Base-by-base conservation (phyloP, 2,329 filamentous ascomycete species). In the Ophiostoma piceae region DNA sequence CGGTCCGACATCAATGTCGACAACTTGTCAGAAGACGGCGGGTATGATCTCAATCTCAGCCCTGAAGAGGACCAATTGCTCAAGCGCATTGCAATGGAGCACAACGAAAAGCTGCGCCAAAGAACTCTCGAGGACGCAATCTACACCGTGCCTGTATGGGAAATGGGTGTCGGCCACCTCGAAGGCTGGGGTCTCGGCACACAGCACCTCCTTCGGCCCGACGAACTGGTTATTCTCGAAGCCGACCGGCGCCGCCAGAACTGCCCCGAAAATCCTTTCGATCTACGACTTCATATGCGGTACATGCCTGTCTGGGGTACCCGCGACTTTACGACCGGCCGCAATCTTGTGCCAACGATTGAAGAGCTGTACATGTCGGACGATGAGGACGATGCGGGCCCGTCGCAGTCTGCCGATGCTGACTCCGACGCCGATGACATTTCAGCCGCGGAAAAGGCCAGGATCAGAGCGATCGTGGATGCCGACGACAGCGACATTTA, bases 231-330 rank as follows among this genome's bases (percentile, higher is more conserved):
- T 29, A 78, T 86, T 60, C 75, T 80, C 14, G 90, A 92, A 75
- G 79, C 83, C 0, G 77, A 84, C 0, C 78, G 82, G 19, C 79
- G 90, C 19, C 35, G 68, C 26, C 67, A 51, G 9, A 14, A 7
- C 5, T 19, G 41, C 32, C 68, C 69, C 1, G 76, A 81, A 0
- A 75, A 91, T 43, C 73, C 82, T 29, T 76, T 91, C n/a, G 81
- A 88, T 69, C 72, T 80, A 14, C 81, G 85, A 74, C 80, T 19
- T 14, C 73, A 74, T 47, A 16, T 73, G 22, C 88, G 83, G 16
- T 79, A 83, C 70, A 88, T 91, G 82, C 81, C 88, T 73, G 72
- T 85, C 19, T 91, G 85, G 81, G 90, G 90, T 0, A 84, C 84
- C 75, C 79, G 89, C 37, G 82, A 90, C 77, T 82, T 81, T 68